A percentile compares a stretch with the other conserved stretches of the same genome.
Evolutionary conservation across 1,139 yeast genomes (phyloP).

Genomic region (Saccharomycopsis hybrid): DNA sequence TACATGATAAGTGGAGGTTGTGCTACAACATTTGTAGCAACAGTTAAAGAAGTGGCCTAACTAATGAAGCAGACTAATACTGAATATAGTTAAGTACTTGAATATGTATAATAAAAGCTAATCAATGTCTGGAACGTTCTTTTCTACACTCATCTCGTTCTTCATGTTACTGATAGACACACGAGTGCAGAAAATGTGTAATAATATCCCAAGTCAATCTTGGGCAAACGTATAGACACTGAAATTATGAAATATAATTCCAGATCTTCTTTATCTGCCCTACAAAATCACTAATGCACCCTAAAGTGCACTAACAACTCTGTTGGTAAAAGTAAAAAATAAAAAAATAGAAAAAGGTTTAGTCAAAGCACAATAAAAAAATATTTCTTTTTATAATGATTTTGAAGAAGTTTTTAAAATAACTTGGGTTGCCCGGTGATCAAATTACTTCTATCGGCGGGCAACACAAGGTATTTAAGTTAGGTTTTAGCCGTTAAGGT

Average conservation of each 20-base stretch:
- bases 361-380: not conserved
- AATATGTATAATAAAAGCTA: too few species aligned
- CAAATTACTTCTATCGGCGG: too few species aligned
- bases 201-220: constrained; percentile 50
- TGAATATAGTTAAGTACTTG: too few species aligned
- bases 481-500: too few species aligned
- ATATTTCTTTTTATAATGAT: not conserved
- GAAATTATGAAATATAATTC: constrained; percentile 16
- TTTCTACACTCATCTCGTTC: constrained; percentile 70
- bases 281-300: too few species aligned
- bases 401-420: too few species aligned
- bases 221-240: constrained; percentile 57
- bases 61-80: too few species aligned
- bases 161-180: too few species aligned
- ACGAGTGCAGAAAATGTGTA: constrained; percentile 78
- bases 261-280: constrained; percentile 9
- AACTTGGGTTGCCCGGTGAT: too few species aligned
- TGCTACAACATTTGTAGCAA: constrained; percentile 39
- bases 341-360: not conserved
- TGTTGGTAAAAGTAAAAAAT: not conserved
- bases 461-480: too few species aligned
- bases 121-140: constrained; percentile 75
- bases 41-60: too few species aligned
- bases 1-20: constrained; percentile 34
- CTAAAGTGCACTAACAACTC: too few species aligned